phyloP scores from a whole-genome alignment of 805 yeast genomes.

The Saccharomycopsis sp. region DNA sequence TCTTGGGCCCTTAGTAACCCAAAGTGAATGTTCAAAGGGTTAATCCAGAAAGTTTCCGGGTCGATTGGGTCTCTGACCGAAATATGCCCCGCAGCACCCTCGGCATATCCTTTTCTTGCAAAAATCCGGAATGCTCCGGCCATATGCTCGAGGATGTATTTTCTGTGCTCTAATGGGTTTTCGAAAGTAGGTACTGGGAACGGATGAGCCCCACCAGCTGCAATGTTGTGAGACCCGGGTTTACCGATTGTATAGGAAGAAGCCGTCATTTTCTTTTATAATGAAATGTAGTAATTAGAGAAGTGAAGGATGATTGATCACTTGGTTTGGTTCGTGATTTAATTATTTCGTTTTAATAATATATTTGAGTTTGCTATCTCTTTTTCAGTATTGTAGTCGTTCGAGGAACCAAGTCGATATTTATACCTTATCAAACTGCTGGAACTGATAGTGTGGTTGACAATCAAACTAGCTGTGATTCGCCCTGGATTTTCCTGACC shows the following conservation, averaged over 20 bases:
- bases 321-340: not conserved
- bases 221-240: slow-evolving; percentile 55
- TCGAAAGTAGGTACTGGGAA: slow-evolving; percentile 46
- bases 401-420: not conserved
- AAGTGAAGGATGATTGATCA: not conserved
- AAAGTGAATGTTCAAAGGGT: slow-evolving; percentile 80
- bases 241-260: slow-evolving; percentile 35
- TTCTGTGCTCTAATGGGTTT: slow-evolving; percentile 42
- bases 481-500: not conserved
- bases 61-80: slow-evolving; percentile 79
- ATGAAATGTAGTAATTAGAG: too few species aligned
- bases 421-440: too few species aligned
- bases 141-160: slow-evolving; percentile 61
- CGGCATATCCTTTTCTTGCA: slow-evolving; percentile 69
- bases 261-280: slow-evolving; percentile 1
- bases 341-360: too few species aligned
- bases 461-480: not conserved
- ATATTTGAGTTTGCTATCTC: not conserved
- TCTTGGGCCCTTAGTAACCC: slow-evolving; percentile 51
- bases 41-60: slow-evolving; percentile 81
- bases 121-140: slow-evolving; percentile 82
- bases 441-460: not conserved
- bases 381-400: not conserved
- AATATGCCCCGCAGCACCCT: slow-evolving; percentile 83
- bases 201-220: slow-evolving; percentile 48